These are phyloP conservation scores for Spiromastix sp. DNA, from an alignment of 2,329 filamentous ascomycete species.

Conservation along the genomic window DNA sequence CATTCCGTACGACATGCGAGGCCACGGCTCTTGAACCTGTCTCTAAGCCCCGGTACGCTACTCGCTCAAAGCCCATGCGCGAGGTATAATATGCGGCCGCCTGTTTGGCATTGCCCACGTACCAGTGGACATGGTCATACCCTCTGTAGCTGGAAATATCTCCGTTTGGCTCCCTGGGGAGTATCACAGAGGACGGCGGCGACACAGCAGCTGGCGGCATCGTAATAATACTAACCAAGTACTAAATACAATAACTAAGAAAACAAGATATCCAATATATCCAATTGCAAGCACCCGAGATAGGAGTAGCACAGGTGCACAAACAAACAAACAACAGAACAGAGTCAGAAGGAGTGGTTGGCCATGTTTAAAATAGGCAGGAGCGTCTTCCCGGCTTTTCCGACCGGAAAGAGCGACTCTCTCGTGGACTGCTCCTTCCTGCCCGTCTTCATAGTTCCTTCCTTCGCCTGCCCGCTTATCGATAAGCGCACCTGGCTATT, in stretches of 20 bases:
- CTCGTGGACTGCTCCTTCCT: too few relatives aligned
- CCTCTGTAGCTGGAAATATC: conserved; percentile 49
- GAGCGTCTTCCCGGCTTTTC: too few relatives aligned
- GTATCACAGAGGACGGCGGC: conserved; percentile 20
- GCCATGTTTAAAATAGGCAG: too few relatives aligned
- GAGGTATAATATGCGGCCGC: conserved; percentile 79
- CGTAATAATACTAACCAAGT: not conserved
- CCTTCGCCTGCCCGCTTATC: too few relatives aligned
- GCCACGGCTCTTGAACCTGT: conserved; percentile 73
- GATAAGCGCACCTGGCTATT: conserved; percentile 3
- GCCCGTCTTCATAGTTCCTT: too few relatives aligned
- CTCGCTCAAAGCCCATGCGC: conserved; percentile 71
- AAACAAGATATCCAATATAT: not conserved
- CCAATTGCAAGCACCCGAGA: not conserved
- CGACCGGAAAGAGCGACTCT: too few relatives aligned
- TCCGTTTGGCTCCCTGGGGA: conserved; percentile 9
- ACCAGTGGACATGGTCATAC: conserved; percentile 93
- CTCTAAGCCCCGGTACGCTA: conserved; percentile 82
- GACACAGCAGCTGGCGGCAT: conserved; percentile 16
- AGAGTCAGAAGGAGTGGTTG: too few relatives aligned
- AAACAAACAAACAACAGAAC: too few relatives aligned
- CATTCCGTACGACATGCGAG: conserved; percentile 57
- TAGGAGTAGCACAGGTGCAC: too few relatives aligned
- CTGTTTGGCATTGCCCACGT: conserved; percentile 94
- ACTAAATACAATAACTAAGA: not conserved